These are phyloP conservation scores for Solanum chmielewskii DNA, from an alignment of 257 asterid genomes.

Conservation along the genomic window DNA sequence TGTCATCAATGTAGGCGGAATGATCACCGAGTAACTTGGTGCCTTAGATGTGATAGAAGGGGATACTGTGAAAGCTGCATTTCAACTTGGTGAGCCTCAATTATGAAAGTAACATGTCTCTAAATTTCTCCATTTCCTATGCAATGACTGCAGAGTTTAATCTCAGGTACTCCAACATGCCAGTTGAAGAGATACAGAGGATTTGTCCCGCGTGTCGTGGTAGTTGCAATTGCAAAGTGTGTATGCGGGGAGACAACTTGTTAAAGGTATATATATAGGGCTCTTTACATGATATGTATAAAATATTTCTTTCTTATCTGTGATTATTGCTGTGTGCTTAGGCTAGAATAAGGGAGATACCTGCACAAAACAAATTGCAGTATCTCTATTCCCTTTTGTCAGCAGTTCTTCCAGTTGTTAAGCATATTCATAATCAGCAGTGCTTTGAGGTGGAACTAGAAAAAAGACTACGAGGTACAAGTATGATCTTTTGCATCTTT, in stretches of 20 bases:
- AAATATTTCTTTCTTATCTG: neutral
- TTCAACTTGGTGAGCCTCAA: conserved; percentile 64
- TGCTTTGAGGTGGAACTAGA: conserved; percentile 87
- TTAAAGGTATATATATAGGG: conserved; percentile 52
- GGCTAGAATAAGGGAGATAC: conserved; percentile 77
- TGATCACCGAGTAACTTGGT: conserved; percentile 55
- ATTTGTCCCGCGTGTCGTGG: conserved; percentile 97
- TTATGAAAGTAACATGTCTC: neutral
- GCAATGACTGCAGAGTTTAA: conserved; percentile 10
- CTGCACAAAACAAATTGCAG: conserved; percentile 79
- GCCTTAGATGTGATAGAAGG: conserved; percentile 84
- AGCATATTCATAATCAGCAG: conserved; percentile 68
- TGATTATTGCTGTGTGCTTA: conserved; percentile 11
- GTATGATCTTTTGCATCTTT: conserved; percentile 1
- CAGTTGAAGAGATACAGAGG: conserved; percentile 62
- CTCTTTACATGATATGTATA: neutral
- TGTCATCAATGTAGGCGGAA: conserved; percentile 88
- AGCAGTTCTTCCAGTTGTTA: conserved; percentile 82
- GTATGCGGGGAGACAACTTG: conserved; percentile 89
- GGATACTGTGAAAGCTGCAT: conserved; percentile 92
- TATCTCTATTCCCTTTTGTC: conserved; percentile 78
- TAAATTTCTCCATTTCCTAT: conserved; percentile 2
- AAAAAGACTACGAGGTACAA: conserved; percentile 64
- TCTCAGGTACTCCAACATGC: conserved; percentile 71
- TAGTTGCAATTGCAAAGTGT: conserved; percentile 79